phyloP scores from a whole-genome alignment of 352 stramenopile species.

The Globisporangium ultimum region DNA sequence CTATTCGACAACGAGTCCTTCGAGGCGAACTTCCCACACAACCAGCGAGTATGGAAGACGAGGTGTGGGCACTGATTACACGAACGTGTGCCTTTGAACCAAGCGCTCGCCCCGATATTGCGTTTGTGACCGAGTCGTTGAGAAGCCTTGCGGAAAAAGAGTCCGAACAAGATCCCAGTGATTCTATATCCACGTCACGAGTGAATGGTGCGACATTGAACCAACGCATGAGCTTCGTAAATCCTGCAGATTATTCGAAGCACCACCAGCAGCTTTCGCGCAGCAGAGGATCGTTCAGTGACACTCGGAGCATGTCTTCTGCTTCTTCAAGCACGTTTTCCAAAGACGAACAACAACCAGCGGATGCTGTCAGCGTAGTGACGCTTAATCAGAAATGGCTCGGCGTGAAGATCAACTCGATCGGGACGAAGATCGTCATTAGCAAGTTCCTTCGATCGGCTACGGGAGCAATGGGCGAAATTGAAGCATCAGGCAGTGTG shows the following conservation, averaged over 20 bases:
- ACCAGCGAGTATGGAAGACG: conserved; percentile 35
- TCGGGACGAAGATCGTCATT: conserved; percentile 64
- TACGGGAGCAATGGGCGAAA: conserved; percentile 56
- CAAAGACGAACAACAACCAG: conserved; percentile 10
- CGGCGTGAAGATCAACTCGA: conserved; percentile 74
- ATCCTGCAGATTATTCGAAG: conserved; percentile 8
- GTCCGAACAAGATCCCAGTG: conserved; percentile 2
- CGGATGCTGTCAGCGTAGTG: conserved; percentile 26
- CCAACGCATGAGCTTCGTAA: neutral
- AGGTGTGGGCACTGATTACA: conserved; percentile 39
- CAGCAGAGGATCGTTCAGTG: conserved; percentile 11
- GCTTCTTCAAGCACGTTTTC: conserved; percentile 2
- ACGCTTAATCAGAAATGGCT: conserved; percentile 70
- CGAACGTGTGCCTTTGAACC: conserved; percentile 55
- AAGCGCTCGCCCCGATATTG: conserved; percentile 41
- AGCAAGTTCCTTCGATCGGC: conserved; percentile 68
- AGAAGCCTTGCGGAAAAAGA: conserved; percentile 48
- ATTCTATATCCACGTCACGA: neutral
- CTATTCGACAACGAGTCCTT: conserved; percentile 37
- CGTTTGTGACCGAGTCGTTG: conserved; percentile 39
- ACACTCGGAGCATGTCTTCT: conserved; percentile 9
- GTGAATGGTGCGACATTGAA: neutral
- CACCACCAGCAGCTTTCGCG: conserved; percentile 18
- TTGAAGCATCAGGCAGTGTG: conserved; percentile 61
- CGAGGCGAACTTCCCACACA: conserved; percentile 36